Evolutionary conservation across 176 grass and related monocot genomes (phyloP).

Genomic region (Alopecurus myosuroides): DNA sequence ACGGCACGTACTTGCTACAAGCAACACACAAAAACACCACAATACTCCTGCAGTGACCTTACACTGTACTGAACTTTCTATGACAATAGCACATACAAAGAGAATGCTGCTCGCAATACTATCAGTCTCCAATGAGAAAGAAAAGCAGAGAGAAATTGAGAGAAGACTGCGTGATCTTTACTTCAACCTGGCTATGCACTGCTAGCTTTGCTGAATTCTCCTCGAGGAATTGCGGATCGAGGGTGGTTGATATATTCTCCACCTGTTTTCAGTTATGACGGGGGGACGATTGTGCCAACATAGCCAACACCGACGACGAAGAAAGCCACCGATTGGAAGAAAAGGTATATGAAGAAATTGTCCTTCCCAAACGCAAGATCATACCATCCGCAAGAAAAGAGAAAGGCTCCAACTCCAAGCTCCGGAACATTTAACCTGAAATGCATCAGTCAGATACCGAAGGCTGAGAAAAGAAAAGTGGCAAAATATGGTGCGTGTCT

Average conservation of each 20-base stretch:
- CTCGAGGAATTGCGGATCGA: neutral
- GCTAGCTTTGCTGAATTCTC: constrained; percentile 19
- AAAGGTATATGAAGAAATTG: constrained; percentile 82
- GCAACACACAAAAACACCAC: constrained; percentile 27
- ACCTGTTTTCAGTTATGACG: constrained; percentile 31
- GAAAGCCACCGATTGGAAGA: constrained; percentile 61
- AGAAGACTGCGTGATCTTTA: constrained; percentile 25
- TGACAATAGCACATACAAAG: constrained; percentile 34
- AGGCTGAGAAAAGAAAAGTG: neutral
- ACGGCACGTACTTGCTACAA: constrained; percentile 37
- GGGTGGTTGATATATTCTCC: neutral
- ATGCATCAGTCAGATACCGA: neutral
- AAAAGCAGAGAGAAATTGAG: neutral
- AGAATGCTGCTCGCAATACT: constrained; percentile 30
- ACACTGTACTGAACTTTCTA: constrained; percentile 40
- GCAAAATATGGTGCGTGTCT: neutral
- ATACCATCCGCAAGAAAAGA: constrained; percentile 62
- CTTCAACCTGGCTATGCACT: constrained; percentile 44
- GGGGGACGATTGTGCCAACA: constrained; percentile 65
- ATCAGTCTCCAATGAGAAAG: constrained; percentile 14
- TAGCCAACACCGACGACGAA: constrained; percentile 68
- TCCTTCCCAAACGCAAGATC: constrained; percentile 54
- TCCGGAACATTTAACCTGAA: constrained; percentile 67
- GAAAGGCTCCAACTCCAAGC: constrained; percentile 48
- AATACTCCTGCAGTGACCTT: constrained; percentile 42